Evolutionary conservation across 148 eudicot genomes (phyloP).

Genomic region (Nepenthes gracilis): DNA sequence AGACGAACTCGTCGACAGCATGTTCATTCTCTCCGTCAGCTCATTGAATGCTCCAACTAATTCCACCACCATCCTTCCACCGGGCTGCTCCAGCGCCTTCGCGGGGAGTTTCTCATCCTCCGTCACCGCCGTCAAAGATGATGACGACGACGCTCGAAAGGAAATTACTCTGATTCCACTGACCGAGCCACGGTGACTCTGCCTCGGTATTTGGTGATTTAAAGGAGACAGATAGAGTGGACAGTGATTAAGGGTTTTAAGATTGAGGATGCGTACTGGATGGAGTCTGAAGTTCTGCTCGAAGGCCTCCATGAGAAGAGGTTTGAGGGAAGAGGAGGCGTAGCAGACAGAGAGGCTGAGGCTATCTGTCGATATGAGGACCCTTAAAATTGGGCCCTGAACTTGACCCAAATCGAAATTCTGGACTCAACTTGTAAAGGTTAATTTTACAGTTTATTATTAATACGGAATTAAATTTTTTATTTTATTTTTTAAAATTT

Average conservation of each 20-base stretch:
- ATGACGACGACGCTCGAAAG: constrained; percentile 5
- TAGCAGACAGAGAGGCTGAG: no score
- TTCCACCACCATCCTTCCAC: constrained; percentile 96
- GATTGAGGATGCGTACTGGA: background rate
- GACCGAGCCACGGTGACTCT: background rate
- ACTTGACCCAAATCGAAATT: no score
- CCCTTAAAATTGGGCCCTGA: no score
- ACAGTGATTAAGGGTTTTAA: background rate
- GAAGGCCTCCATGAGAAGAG: no score
- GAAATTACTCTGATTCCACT: background rate
- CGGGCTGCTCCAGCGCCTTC: constrained; percentile 47
- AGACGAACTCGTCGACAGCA: constrained; percentile 45
- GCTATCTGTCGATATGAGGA: no score
- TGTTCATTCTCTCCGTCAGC: constrained; percentile 58
- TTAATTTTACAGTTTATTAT: no score
- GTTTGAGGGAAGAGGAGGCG: no score
- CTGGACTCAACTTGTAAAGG: no score
- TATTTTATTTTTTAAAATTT: no score
- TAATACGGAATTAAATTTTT: no score
- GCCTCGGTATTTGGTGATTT: background rate
- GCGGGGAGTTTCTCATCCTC: constrained; percentile 3
- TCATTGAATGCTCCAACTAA: constrained; percentile 77
- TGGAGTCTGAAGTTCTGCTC: background rate
- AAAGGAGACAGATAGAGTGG: background rate
- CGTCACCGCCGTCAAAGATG: background rate